Evolutionary conservation across 2,329 filamentous ascomycete species (phyloP).

Genomic region (Chrysoporthe deuterocubensis): DNA sequence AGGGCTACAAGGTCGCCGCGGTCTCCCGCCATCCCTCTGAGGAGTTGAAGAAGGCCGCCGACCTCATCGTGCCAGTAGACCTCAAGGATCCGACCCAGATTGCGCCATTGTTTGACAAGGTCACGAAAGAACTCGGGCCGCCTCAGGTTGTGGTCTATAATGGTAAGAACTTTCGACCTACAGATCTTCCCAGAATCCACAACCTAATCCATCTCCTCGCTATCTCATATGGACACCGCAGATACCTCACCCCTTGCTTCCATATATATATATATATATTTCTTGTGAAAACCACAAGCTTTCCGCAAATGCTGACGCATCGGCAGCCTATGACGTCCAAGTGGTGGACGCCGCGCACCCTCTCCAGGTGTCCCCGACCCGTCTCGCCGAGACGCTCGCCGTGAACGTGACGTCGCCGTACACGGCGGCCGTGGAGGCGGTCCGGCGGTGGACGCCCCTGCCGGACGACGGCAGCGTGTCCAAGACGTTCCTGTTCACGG

Average conservation of each 20-base stretch:
- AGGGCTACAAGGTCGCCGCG: conserved; percentile 49
- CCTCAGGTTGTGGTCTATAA: conserved; percentile 52
- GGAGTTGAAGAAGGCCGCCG: conserved; percentile 34
- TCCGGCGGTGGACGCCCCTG: conserved; percentile 16
- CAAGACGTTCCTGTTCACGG: conserved; percentile 21
- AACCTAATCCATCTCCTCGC: no score
- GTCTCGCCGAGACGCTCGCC: conserved; percentile 10
- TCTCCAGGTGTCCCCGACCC: conserved; percentile 1
- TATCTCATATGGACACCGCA: no score
- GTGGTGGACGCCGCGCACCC: neutral
- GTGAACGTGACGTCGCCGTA: conserved; percentile 17
- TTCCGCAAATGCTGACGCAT: neutral
- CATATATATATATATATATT: no score
- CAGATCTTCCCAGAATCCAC: neutral
- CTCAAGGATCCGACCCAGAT: conserved; percentile 42
- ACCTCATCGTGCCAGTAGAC: conserved; percentile 42
- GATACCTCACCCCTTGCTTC: neutral
- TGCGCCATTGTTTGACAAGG: conserved; percentile 41
- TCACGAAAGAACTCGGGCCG: conserved; percentile 40
- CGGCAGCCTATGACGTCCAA: conserved; percentile 14
- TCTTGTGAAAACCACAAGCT: neutral
- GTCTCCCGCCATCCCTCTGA: conserved; percentile 40
- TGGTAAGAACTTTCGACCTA: conserved; percentile 26
- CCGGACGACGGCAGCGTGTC: conserved; percentile 13
- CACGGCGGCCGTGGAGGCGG: conserved; percentile 16